Conservation (phyloP, 2,329 filamentous ascomycete genomes). For the Beauveria varroae region DNA sequence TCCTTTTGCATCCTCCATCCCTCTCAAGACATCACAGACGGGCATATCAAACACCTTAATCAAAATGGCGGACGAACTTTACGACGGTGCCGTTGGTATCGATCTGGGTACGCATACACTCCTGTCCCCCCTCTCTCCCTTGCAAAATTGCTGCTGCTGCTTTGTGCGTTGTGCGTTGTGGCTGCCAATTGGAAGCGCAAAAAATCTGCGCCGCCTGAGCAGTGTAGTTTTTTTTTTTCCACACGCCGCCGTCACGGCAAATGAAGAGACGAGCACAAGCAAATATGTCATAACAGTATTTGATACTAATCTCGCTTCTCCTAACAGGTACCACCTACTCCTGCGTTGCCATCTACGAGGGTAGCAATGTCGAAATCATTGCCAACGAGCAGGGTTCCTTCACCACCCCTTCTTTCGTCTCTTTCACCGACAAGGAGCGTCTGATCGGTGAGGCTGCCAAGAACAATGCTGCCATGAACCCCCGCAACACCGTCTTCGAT, state of each 20-base stretch:
- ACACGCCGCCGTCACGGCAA: background rate
- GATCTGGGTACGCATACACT: conserved; percentile 73
- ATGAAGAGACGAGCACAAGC: background rate
- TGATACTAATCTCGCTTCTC: conserved; percentile 4
- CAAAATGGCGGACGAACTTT: conserved; percentile 94
- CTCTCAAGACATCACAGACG: conserved; percentile 22
- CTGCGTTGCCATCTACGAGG: conserved; percentile 98
- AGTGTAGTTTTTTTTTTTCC: background rate
- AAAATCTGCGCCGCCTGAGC: conserved; percentile 2
- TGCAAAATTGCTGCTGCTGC: conserved; percentile 1
- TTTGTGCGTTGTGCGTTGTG: conserved; percentile 4
- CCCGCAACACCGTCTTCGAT: conserved; percentile 95
- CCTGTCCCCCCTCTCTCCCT: background rate
- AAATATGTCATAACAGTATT: background rate
- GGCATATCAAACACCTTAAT: conserved; percentile 16
- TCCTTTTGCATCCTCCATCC: conserved; percentile 17
- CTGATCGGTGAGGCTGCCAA: conserved; percentile 99
- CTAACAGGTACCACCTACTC: conserved; percentile 93
- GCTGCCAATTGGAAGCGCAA: conserved; percentile 1
- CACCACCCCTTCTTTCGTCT: conserved; percentile 98
- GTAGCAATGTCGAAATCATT: conserved; percentile 99
- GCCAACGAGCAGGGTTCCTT: conserved; percentile 99
- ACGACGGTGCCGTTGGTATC: conserved; percentile 99
- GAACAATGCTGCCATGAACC: conserved; percentile 99
- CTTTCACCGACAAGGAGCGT: conserved; percentile 97